These are phyloP conservation scores for Penicillium sp. DNA, from an alignment of 2,329 filamentous ascomycete species.

Conservation along the genomic window DNA sequence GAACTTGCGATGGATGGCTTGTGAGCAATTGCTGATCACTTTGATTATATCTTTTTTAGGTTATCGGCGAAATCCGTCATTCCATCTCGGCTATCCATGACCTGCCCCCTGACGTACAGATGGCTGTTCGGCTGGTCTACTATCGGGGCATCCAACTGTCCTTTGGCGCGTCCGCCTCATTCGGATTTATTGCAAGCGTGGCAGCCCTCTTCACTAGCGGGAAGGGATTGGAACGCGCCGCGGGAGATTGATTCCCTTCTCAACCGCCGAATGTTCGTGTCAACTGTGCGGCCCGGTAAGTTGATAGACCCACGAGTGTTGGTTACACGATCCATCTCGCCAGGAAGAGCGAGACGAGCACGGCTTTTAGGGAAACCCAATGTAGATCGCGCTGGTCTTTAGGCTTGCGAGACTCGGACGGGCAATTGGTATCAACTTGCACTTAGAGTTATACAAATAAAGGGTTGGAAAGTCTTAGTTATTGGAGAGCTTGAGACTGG, in stretches of 20 bases:
- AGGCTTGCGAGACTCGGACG: not conserved
- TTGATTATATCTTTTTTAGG: conserved; percentile 36
- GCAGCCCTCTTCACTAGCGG: conserved; percentile 47
- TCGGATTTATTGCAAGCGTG: conserved; percentile 49
- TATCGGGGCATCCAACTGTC: conserved; percentile 56
- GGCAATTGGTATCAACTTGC: not conserved
- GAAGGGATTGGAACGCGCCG: conserved; percentile 26
- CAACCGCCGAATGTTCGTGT: not conserved
- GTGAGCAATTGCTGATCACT: conserved; percentile 23
- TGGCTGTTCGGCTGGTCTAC: conserved; percentile 55
- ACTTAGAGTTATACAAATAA: not conserved
- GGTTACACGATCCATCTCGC: not conserved
- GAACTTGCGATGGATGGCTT: not conserved
- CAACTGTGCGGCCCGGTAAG: not conserved
- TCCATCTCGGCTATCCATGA: conserved; percentile 54
- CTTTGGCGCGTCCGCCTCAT: conserved; percentile 52
- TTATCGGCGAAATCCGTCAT: conserved; percentile 60
- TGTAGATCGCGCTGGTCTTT: not conserved
- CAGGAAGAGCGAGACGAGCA: not conserved
- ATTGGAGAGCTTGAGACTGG: not conserved
- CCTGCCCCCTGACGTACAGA: conserved; percentile 54
- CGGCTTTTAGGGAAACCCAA: not conserved
- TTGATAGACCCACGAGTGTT: not conserved
- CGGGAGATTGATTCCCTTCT: not conserved
- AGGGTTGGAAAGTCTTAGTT: not conserved